These are phyloP conservation scores for Ricinus communis DNA, from an alignment of 345 rosid species.

Conservation along the genomic window DNA sequence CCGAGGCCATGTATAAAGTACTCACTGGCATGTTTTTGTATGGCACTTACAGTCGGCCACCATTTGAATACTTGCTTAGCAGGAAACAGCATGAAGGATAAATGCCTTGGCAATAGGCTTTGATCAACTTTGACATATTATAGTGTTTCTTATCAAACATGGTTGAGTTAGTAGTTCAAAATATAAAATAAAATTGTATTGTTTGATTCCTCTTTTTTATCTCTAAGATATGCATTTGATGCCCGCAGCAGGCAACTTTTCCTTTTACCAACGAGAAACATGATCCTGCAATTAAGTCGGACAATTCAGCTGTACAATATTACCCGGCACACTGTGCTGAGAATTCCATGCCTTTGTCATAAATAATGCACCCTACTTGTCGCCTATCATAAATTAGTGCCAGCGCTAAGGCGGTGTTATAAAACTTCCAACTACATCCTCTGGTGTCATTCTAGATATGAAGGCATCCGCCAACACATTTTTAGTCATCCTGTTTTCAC, in stretches of 20 bases:
- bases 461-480: background rate
- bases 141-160: background rate
- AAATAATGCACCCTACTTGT: background rate
- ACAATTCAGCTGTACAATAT: too few relatives aligned
- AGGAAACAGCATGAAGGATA: conserved; percentile 35
- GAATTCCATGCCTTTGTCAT: background rate
- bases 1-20: conserved; percentile 80
- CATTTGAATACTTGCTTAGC: conserved; percentile 47
- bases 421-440: conserved; percentile 1
- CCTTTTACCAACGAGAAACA: too few relatives aligned
- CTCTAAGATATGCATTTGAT: too few relatives aligned
- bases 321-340: too few relatives aligned
- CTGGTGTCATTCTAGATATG: background rate
- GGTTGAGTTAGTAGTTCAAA: background rate
- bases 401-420: background rate
- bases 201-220: too few relatives aligned
- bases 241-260: too few relatives aligned
- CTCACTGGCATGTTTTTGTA: conserved; percentile 60
- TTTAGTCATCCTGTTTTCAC: background rate
- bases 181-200: background rate
- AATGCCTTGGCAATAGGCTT: background rate
- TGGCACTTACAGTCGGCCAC: conserved; percentile 62
- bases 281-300: too few relatives aligned
- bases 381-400: background rate
- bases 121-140: background rate